These are phyloP conservation scores for Candida chauliodis DNA, from an alignment of 805 yeast species.

Conservation along the genomic window DNA sequence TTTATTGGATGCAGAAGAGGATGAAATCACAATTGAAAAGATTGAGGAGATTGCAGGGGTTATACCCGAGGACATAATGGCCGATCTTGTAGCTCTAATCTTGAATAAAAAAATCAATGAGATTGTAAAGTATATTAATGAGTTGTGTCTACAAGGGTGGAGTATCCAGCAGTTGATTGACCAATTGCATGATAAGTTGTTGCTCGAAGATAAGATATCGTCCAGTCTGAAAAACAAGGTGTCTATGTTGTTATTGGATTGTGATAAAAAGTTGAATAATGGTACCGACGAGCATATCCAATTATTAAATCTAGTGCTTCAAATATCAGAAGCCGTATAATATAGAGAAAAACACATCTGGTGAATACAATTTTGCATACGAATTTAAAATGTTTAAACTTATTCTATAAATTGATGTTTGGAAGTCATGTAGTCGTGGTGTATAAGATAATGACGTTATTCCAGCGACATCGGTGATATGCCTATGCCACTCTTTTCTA, in stretches of 20 bases:
- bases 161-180: constrained; percentile 68
- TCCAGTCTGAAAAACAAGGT: constrained; percentile 60
- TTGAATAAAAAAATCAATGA: constrained; percentile 21
- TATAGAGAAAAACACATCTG: no score
- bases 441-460: no score
- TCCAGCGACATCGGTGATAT: no score
- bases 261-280: constrained; percentile 70
- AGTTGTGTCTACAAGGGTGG: constrained; percentile 67
- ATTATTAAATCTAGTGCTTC: constrained; percentile 56
- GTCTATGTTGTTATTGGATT: constrained; percentile 62
- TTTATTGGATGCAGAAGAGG: constrained; percentile 23
- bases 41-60: constrained; percentile 77
- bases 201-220: constrained; percentile 49
- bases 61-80: constrained; percentile 50
- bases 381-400: no score
- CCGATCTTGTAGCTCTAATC: constrained; percentile 35
- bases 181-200: constrained; percentile 67
- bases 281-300: constrained; percentile 92
- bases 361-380: no score
- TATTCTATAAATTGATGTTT: no score
- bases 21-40: constrained; percentile 38
- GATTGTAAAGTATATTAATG: constrained; percentile 44
- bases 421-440: no score
- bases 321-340: constrained; percentile 18
- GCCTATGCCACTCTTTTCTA: no score